Base-by-base conservation (phyloP, 1,139 yeast species). In the Saccharomyces hybrid region DNA sequence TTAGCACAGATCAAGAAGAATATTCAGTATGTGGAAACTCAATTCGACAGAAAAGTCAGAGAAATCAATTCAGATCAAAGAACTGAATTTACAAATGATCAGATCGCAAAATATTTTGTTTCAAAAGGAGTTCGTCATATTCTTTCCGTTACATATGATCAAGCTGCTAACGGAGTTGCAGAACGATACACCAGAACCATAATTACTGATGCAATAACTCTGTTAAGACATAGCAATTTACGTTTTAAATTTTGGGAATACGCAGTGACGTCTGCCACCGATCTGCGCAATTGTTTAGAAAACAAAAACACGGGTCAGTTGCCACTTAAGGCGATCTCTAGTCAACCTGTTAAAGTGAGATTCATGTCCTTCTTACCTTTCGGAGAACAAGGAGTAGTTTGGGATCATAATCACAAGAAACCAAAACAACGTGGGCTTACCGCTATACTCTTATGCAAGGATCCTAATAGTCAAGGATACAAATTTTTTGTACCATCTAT, bases 221-320 rank as follows among this genome's bases (percentile, higher is more conserved):
- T 52, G 21, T 14, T 54, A 14, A 14, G 16, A 34, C 51, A 52
- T 12, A 31, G 44, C 7, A 46, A 47, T 9, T 16, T 52, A 12
- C 46, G 44, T n/a, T n/a, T 21, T 5, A 49, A 38, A 42, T 54
- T 42, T 24, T 54, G 56, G 54, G 26, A 34, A 19, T 52, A 52
- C 42, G 56, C 56, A 11, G 54, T 47, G 2, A 42, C 29, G 3
- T 47, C 52, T 4, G 46, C 54, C 12, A 42, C 28, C 7, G 47
- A 54, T 26, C 50, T 51, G 2, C 24, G 56, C 21, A 54, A 54
- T 34, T 21, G 49, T 19, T n/a, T 38, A 9, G 44, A 19, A 16
- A 48, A 51, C 21, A 48, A 52, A 9, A 12, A 12, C 1, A 48
- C 49, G 2, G 29, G 46, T 8, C 27, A 19, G 7, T 47, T 49